Percentiles rank a stretch among this genome's conserved stretches.
Conservation (phyloP, 495 filamentous ascomycete genomes). For the Pyrenopolyporus hunteri region DNA sequence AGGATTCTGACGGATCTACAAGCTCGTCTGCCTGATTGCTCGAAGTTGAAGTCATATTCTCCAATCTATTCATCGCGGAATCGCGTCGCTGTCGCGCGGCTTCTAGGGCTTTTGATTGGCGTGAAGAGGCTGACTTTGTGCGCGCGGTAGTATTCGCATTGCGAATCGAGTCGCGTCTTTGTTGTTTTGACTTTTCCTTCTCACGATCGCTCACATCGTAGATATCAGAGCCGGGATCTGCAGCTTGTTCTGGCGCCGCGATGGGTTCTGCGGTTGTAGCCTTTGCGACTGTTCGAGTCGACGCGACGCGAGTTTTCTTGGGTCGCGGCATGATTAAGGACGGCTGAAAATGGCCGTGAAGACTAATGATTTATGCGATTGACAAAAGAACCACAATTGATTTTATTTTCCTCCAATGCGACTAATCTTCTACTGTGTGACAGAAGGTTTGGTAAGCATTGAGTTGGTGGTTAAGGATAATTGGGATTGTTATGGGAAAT, state of each 20-base stretch:
- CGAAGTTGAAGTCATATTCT: conserved; percentile 49
- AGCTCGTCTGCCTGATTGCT: conserved; percentile 16
- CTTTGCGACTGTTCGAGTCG: conserved; percentile 41
- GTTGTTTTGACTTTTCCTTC: conserved; percentile 41
- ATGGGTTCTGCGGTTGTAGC: conserved; percentile 27
- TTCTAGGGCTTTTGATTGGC: conserved; percentile 43
- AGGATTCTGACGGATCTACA: conserved; percentile 11
- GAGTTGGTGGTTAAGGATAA: neutral
- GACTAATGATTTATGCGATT: neutral
- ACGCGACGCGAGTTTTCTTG: conserved; percentile 47
- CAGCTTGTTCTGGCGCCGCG: conserved; percentile 9
- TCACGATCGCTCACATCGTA: conserved; percentile 55
- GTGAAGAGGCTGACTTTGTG: conserved; percentile 24
- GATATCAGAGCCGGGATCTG: conserved; percentile 44
- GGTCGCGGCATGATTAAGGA: conserved; percentile 50
- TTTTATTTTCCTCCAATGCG: too few species aligned
- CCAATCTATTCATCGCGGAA: conserved; percentile 47
- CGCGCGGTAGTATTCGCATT: conserved; percentile 8
- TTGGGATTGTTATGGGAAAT: too few species aligned
- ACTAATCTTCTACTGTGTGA: neutral
- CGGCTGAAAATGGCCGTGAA: neutral
- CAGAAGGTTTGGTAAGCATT: neutral
- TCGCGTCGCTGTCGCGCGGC: conserved; percentile 45
- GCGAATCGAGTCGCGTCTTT: conserved; percentile 34
- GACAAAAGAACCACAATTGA: neutral